These are phyloP conservation scores for Mycocentrospora acerina DNA, from an alignment of 2,329 filamentous ascomycete genomes.

Conservation along the genomic window DNA sequence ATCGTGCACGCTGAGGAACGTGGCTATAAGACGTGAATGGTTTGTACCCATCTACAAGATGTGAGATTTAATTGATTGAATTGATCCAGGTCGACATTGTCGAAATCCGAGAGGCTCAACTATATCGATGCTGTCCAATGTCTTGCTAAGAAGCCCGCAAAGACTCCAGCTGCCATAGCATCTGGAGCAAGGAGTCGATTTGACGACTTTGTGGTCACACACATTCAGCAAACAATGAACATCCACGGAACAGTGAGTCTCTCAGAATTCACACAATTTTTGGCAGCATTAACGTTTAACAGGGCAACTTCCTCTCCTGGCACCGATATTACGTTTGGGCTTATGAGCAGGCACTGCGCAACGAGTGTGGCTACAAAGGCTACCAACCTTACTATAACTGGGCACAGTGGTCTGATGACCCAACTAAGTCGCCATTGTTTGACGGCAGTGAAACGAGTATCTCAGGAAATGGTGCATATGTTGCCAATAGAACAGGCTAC, in stretches of 20 bases:
- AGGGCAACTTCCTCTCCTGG: conserved; percentile 19
- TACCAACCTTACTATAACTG: conserved; percentile 24
- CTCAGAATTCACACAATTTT: background rate
- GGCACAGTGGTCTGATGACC: conserved; percentile 20
- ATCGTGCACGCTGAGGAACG: conserved; percentile 43
- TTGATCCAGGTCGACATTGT: conserved; percentile 18
- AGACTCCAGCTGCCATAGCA: conserved; percentile 22
- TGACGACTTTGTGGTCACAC: conserved; percentile 37
- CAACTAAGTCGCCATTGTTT: conserved; percentile 24
- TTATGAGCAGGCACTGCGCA: conserved; percentile 17
- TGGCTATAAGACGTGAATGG: conserved; percentile 48
- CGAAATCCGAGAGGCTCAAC: conserved; percentile 16
- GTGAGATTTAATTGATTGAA: background rate
- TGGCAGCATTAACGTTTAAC: background rate
- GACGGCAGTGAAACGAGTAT: conserved; percentile 37
- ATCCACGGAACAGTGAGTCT: conserved; percentile 32
- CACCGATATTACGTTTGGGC: conserved; percentile 17
- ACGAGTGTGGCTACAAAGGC: conserved; percentile 20
- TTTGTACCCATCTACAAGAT: conserved; percentile 11
- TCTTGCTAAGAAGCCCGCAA: conserved; percentile 21
- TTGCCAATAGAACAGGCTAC: conserved; percentile 26
- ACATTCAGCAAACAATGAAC: conserved; percentile 32
- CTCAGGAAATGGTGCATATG: conserved; percentile 16
- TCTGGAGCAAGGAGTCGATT: conserved; percentile 32
- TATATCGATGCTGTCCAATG: conserved; percentile 39